Evolutionary conservation across 1,139 yeast genomes (phyloP).

Genomic region (Neolecta irregularis): DNA sequence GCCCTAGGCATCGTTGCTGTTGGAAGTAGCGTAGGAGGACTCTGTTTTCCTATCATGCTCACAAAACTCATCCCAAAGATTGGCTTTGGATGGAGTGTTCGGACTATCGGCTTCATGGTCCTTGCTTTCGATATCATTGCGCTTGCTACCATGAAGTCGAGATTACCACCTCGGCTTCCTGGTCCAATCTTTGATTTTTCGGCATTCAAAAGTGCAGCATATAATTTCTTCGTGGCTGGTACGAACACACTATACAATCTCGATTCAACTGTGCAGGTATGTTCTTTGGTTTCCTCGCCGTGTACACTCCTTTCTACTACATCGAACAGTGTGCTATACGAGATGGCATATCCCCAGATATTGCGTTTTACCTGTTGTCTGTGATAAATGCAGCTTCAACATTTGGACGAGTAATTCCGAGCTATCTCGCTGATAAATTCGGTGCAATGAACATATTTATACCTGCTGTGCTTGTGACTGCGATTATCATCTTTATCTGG

Average conservation of each 20-base stretch:
- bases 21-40: constrained; percentile 21
- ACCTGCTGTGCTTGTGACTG: constrained; percentile 21
- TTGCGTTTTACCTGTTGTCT: constrained; percentile 26
- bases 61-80: constrained; percentile 19
- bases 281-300: constrained; percentile 4
- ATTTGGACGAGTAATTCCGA: constrained; percentile 37
- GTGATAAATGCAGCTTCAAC: constrained; percentile 36
- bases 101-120: constrained; percentile 21
- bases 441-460: constrained; percentile 33
- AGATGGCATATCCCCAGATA: constrained; percentile 15
- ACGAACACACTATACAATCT: too few relatives aligned
- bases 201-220: too few relatives aligned
- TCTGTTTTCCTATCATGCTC: constrained; percentile 22
- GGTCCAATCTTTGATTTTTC: constrained; percentile 12
- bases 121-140: constrained; percentile 15
- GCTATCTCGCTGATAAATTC: constrained; percentile 31
- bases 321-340: constrained; percentile 22
- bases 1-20: constrained; percentile 16
- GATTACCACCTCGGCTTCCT: constrained; percentile 14
- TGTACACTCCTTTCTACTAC: constrained; percentile 26
- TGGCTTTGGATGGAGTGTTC: constrained; percentile 25
- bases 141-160: constrained; percentile 10
- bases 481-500: constrained; percentile 21
- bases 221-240: too few relatives aligned
- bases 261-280: not conserved